Evolutionary conservation across 306 rosid species (phyloP), one percentile per base, ranked within the genome.

Genomic region (Dalbergia cultrata): DNA sequence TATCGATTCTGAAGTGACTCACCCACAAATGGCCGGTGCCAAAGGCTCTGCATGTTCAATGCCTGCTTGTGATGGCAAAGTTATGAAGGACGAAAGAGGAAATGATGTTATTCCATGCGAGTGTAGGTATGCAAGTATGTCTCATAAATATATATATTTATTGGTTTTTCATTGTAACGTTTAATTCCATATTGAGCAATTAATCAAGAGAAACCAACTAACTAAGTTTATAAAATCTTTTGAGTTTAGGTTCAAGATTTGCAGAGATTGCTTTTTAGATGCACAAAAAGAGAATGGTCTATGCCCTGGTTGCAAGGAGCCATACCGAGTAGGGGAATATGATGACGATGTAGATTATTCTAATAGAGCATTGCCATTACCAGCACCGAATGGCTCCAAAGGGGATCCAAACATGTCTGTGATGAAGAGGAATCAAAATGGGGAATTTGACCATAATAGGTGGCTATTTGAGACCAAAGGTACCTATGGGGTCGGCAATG

Each of bases 1-100:
- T 5, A 94, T 94, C 4, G 97, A 94, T 64, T 91, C 98, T 0
- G 95, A 91, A 76, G 98, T 94, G 0, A 86, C 67, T 47, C 97
- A 94, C 80, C 97, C 98, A 49, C 98, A 94, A 58, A 94, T 94
- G 97, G 98, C 98, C 0, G 98, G 98, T 8, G 84, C 98, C 66
- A 94, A 88, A 79, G 98, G 97, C 16, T 94, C 98, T 35, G 78
- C 95, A 0, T 94, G 97, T 74, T 72, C 89, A 2, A 86, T 94
- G 84, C 88, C 83, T 33, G 86, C 91, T 68, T 94, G 98, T 76
- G 93, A 92, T 84, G 95, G 95, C 39, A 94, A 91, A 73, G 90
- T 91, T 70, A 91, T 94, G 98, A 94, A 86, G 87, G 97, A 94
- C 75, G 98, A 92, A 68, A 91, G 98, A 35, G 98, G 98, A 21